Base-by-base conservation (phyloP, 2,329 filamentous ascomycete genomes). In the Phyllosticta citribraziliensis region DNA sequence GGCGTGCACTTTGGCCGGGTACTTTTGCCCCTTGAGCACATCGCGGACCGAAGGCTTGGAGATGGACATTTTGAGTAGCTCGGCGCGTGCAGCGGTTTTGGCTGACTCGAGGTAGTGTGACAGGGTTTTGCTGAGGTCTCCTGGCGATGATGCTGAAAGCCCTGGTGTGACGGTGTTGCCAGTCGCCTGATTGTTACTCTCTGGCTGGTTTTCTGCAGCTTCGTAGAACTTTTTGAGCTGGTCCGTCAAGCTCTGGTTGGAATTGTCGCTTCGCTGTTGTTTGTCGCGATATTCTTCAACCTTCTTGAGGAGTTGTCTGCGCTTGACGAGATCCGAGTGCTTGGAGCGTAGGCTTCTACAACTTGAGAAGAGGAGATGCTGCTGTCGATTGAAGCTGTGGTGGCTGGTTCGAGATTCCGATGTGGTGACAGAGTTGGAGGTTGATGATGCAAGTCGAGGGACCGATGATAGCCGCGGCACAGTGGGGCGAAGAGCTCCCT, bases 1-100 rank as follows among this genome's bases (percentile, higher is more conserved):
- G 63, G 89, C 91, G 75, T 99, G 94, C 27, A 83, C 80, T 78
- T 97, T 97, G 68, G 88, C 93, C 24, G 94, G 94, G 68, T 87
- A 87, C 72, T 86, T 86, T n/a, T 30, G 27, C 61, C 78, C 81
- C 60, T 78, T 76, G 24, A 83, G 73, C 50, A 82, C 72, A 24
- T 62, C 61, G n/a, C 59, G 30, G 19, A 61, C 59, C 30, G 56
- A 47, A 8, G 59, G 59, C 55, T 61, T 61, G 50, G 55, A 50
- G 50, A 61, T 61, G n/a, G 59, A 61, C 59, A 61, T 61, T 53
- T 53, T 53, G 52, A 53, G 52, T 9, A 53, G 52, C 19, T 27
- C 55, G 22, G 30, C 50, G 25, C 30, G 52, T 22, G 20, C 22
- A n/a, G 40, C 40, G 40, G 40, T 47, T 47, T 47, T 47, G 40